phyloP scores from a whole-genome alignment of 2,329 filamentous ascomycete genomes.

The Neofusicoccum umdonicola region DNA sequence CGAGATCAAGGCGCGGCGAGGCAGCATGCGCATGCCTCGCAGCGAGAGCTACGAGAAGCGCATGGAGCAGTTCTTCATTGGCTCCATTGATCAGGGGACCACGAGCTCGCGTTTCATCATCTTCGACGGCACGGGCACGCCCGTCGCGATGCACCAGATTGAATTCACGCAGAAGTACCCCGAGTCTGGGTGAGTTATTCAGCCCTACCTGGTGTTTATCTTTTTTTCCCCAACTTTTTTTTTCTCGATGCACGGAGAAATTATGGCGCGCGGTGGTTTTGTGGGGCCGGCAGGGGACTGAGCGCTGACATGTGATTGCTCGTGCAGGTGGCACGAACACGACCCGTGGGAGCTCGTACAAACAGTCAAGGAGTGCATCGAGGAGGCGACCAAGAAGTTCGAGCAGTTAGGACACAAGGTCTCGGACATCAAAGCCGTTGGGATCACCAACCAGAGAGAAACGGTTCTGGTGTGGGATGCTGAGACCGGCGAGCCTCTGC shows the following conservation, averaged over 20 bases:
- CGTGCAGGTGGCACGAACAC: constrained; percentile 82
- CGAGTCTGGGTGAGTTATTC: constrained; percentile 68
- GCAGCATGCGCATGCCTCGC: constrained; percentile 15
- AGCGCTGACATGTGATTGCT: constrained; percentile 15
- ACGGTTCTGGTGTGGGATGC: constrained; percentile 84
- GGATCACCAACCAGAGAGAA: constrained; percentile 88
- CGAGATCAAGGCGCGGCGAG: constrained; percentile 14
- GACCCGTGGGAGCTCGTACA: constrained; percentile 73
- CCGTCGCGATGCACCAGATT: constrained; percentile 79
- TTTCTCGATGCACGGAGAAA: constrained; percentile 6
- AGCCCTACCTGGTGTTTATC: not conserved
- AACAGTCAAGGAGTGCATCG: constrained; percentile 77
- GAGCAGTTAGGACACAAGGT: constrained; percentile 64
- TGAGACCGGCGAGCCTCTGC: constrained; percentile 73
- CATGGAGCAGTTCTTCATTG: constrained; percentile 65
- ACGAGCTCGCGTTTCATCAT: constrained; percentile 89
- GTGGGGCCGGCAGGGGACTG: constrained; percentile 10
- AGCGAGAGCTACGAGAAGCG: constrained; percentile 17
- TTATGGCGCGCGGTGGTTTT: constrained; percentile 4
- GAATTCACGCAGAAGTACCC: constrained; percentile 85
- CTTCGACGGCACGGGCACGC: constrained; percentile 75
- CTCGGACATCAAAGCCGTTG: constrained; percentile 71
- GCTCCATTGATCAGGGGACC: constrained; percentile 87
- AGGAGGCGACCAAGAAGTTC: constrained; percentile 71
- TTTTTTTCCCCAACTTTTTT: constrained; percentile 8